phyloP scores from a whole-genome alignment of 164 flowering plant genomes.

The Chloranthus sessilifolius region DNA sequence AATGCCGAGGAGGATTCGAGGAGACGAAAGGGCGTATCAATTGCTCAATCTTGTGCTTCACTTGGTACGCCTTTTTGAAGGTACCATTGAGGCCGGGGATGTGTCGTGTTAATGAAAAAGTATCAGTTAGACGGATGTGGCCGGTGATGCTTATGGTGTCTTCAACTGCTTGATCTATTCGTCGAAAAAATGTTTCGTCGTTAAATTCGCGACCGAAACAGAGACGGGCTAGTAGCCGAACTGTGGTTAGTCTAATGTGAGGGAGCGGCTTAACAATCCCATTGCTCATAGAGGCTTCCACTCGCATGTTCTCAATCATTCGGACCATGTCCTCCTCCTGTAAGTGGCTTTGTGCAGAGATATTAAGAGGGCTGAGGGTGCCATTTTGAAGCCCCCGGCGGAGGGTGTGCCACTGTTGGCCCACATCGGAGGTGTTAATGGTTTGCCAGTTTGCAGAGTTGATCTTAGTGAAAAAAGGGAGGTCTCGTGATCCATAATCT shows the following conservation, averaged over 20 bases:
- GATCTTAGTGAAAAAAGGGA: not conserved
- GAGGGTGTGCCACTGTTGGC: slow-evolving; percentile 9
- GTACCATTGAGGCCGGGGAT: slow-evolving; percentile 9
- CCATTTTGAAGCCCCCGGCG: slow-evolving; percentile 12
- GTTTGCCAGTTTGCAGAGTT: slow-evolving; percentile 9
- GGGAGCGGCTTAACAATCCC: slow-evolving; percentile 14
- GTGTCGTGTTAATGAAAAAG: slow-evolving; percentile 6
- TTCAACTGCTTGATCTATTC: slow-evolving; percentile 10
- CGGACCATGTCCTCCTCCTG: slow-evolving; percentile 8
- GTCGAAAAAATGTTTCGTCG: slow-evolving; percentile 2
- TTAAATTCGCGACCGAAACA: slow-evolving; percentile 8
- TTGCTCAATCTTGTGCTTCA: slow-evolving; percentile 9
- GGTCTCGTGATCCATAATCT: not conserved
- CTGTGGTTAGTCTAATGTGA: slow-evolving; percentile 4
- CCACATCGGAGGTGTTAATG: slow-evolving; percentile 3
- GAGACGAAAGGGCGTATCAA: slow-evolving; percentile 9
- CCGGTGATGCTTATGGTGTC: slow-evolving; percentile 11
- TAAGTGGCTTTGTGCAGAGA: slow-evolving; percentile 7
- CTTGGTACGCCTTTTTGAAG: slow-evolving; percentile 2
- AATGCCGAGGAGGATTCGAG: slow-evolving; percentile 1
- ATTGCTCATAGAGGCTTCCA: slow-evolving; percentile 9
- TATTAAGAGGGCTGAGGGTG: slow-evolving; percentile 1
- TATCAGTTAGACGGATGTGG: slow-evolving; percentile 5
- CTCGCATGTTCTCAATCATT: not conserved
- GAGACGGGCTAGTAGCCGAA: slow-evolving; percentile 3